Conservation (phyloP, 495 filamentous ascomycete genomes). For the Penicillium roqueforti region DNA sequence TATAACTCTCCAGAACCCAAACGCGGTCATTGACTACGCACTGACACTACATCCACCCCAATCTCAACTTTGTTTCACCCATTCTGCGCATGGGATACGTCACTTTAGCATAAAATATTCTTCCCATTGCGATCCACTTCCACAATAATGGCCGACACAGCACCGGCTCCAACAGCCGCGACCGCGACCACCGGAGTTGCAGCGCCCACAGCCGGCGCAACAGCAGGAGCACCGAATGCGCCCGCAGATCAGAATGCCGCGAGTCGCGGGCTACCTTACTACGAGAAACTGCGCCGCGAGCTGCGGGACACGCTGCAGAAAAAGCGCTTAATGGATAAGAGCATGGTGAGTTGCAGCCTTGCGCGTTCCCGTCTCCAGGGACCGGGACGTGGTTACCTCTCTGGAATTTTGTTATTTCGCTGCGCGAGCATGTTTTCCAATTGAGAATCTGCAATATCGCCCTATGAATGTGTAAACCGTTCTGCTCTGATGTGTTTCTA, state of each 20-base stretch:
- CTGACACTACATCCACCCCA: not conserved
- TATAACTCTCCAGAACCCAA: constrained; percentile 15
- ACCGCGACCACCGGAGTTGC: constrained; percentile 19
- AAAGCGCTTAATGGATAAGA: constrained; percentile 63
- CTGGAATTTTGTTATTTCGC: not conserved
- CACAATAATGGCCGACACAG: constrained; percentile 51
- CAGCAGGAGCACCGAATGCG: constrained; percentile 30
- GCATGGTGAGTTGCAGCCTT: constrained; percentile 47
- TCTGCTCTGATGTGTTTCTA: not conserved
- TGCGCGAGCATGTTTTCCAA: not conserved
- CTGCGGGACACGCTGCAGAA: constrained; percentile 63
- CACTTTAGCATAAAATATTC: not conserved
- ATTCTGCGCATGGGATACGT: not conserved
- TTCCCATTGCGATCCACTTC: not conserved
- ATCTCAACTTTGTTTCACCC: not conserved
- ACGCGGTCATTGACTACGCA: constrained; percentile 9
- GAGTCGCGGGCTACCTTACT: constrained; percentile 59
- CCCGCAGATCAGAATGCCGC: constrained; percentile 27
- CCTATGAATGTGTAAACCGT: not conserved
- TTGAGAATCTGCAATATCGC: not conserved
- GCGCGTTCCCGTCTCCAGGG: not conserved
- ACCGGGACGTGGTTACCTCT: not conserved
- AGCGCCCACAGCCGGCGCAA: constrained; percentile 19
- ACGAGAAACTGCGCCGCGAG: constrained; percentile 67
- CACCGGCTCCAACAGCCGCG: constrained; percentile 31